Evolutionary conservation across 345 rosid genomes (phyloP), one percentile per base, ranked within the genome.

Genomic region (Jatropha curcas): DNA sequence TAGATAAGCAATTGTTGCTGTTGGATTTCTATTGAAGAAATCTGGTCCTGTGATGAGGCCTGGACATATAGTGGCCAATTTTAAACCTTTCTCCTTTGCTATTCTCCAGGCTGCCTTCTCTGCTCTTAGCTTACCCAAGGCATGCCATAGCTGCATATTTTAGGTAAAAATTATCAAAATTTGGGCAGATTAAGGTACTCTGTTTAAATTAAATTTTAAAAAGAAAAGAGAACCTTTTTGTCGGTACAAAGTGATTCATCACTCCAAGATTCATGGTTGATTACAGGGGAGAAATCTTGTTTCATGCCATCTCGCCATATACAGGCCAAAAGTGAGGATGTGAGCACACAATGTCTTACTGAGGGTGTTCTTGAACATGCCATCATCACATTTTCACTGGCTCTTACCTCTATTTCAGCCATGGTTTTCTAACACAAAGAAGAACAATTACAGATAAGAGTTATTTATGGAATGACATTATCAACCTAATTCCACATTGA

Each of bases 51-150:
- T 84, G 16, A 90, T 71, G 60, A 92, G 90, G 41, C 82, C 97
- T 46, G 96, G 87, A 30, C 73, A 75, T 22, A 75, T 60, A 4
- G 63, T 75, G 55, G 31, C 78, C 57, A 68, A 33, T n/a, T 68
- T 75, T 43, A 90, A 41, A 30, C 92, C 94, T 20, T 65, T 72
- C 58, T 83, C 86, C 33, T 85, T 79, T 3, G 96, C 88, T n/a
- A 83, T 77, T 63, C 78, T 84, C 90, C 93, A 87, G 0, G 90
- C 91, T 16, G 78, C 81, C 58, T 79, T 87, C 86, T 94, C 99
- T 2, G 98, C 94, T 78, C 74, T 88, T n/a, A 90, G 81, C 82
- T 92, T 95, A n/a, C 98, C 99, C 74, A 92, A 74, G 2, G 97
- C 95, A 82, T 88, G 88, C 93, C 97, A 86, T 4, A 92, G 88